Base-by-base conservation (phyloP, 228 moss, liverwort and hornwort species). In the Sphagnum fallax region DNA sequence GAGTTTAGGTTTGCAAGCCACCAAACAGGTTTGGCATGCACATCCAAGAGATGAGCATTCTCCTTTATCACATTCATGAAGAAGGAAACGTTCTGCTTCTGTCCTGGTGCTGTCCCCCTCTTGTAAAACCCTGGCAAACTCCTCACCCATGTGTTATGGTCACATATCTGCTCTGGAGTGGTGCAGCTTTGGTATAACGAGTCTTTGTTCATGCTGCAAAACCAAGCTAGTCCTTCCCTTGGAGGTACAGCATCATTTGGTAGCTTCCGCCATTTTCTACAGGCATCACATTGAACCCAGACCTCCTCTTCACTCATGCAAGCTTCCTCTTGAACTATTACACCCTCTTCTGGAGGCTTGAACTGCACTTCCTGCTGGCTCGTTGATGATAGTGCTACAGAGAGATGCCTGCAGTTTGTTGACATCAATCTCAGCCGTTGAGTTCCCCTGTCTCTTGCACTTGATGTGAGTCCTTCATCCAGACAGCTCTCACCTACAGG, bases 271-370 rank as follows among this genome's bases (percentile, higher is more conserved):
- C 96, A 97, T 83, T 97, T 97, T 60, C 86, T 89, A 68, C 96
- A 97, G 61, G 93, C 88, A 74, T 97, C 96, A 79, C 96, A 97
- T 77, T 93, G 97, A 60, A 83, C 90, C 97, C 97, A 97, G 57
- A 79, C 71, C 48, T 88, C 84, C 74, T 91, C 81, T 74, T 84
- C 89, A 51, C 88, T 80, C n/a, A 76, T 66, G 81, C 75, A 82
- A 51, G 71, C 50, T 6, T 58, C 8, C 53, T 51, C 70, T 62
- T 70, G 16, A 59, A 67, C 51, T 53, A 32, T 61, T 16, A 32
- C 61, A 68, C 47, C 55, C 57, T 85, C 71, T 71, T 71, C 70
- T 65, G 14, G 50, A 47, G 51, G 72, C 32, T 32, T 32, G 65
- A 58, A 66, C 61, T 76, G 52, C 58, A 74, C 52, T 63, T 65